Conservation (phyloP, 352 stramenopile genomes). For the Globisporangium camurandrum region DNA sequence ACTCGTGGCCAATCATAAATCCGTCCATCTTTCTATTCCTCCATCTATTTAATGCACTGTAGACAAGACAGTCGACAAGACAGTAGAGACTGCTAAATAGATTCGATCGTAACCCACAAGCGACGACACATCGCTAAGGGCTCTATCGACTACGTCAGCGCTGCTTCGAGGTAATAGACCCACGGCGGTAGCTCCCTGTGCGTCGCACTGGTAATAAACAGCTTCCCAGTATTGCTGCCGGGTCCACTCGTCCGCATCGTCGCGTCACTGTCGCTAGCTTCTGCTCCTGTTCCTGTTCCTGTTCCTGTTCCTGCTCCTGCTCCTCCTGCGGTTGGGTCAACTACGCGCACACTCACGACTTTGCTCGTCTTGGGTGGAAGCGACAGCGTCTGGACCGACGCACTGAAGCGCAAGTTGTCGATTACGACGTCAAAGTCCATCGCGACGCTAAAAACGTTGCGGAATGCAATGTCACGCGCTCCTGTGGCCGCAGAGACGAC, state of each 20-base stretch:
- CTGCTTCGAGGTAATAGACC: slow-evolving; percentile 80
- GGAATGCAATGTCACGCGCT: slow-evolving; percentile 78
- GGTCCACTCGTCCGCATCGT: not conserved
- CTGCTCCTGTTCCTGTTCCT: no score
- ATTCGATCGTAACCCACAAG: no score
- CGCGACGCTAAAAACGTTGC: slow-evolving; percentile 81
- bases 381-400: slow-evolving; percentile 44
- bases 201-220: slow-evolving; percentile 71
- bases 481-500: slow-evolving; percentile 49
- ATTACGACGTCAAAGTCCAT: slow-evolving; percentile 74
- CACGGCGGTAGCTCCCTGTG: slow-evolving; percentile 71
- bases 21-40: no score
- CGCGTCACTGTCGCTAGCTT: no score
- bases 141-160: slow-evolving; percentile 1
- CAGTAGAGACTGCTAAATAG: no score
- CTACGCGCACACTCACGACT: slow-evolving; percentile 47
- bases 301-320: slow-evolving; percentile 6
- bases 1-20: no score
- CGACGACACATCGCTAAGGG: no score
- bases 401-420: slow-evolving; percentile 67
- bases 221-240: slow-evolving; percentile 44
- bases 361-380: slow-evolving; percentile 67
- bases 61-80: no score
- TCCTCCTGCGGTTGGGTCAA: slow-evolving; percentile 22
- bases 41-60: no score